These are phyloP conservation scores for Leishmania major DNA, from an alignment of 208 protist genomes.

Conservation along the genomic window DNA sequence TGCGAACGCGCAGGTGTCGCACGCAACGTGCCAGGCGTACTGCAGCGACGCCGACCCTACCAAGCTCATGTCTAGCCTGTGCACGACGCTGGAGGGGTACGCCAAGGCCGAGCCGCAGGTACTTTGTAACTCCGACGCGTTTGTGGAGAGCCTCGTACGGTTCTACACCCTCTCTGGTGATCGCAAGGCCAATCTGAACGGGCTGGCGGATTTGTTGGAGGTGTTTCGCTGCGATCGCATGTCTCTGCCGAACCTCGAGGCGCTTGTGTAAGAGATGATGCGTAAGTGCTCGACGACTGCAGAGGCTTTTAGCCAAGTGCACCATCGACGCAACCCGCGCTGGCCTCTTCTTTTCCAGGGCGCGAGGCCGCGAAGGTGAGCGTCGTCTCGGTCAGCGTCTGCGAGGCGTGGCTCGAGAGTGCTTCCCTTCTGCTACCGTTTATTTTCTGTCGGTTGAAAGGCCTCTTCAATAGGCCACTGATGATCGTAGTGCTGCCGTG, in stretches of 20 bases:
- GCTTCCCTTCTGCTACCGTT: background rate
- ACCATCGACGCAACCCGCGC: background rate
- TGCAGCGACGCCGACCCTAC: constrained; percentile 28
- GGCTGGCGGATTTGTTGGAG: constrained; percentile 70
- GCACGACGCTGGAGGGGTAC: constrained; percentile 61
- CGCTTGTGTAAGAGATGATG: constrained; percentile 40
- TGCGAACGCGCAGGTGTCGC: constrained; percentile 60
- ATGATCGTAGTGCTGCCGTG: background rate
- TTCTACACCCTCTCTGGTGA: constrained; percentile 78
- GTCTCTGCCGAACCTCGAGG: constrained; percentile 62
- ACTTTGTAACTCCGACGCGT: constrained; percentile 62
- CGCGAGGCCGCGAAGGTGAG: background rate
- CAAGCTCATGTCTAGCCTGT: constrained; percentile 29
- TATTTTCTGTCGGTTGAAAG: background rate
- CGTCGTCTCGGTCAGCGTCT: background rate
- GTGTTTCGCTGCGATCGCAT: constrained; percentile 66
- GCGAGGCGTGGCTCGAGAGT: background rate
- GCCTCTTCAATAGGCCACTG: background rate
- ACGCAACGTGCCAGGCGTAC: constrained; percentile 72
- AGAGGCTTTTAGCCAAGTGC: background rate
- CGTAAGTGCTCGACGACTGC: background rate
- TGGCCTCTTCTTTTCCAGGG: background rate
- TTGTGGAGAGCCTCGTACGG: constrained; percentile 76
- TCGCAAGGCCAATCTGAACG: constrained; percentile 44
- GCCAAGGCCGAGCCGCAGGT: constrained; percentile 54